Base-by-base conservation (phyloP, 441 rosid genomes). In the Adansonia grandidieri region DNA sequence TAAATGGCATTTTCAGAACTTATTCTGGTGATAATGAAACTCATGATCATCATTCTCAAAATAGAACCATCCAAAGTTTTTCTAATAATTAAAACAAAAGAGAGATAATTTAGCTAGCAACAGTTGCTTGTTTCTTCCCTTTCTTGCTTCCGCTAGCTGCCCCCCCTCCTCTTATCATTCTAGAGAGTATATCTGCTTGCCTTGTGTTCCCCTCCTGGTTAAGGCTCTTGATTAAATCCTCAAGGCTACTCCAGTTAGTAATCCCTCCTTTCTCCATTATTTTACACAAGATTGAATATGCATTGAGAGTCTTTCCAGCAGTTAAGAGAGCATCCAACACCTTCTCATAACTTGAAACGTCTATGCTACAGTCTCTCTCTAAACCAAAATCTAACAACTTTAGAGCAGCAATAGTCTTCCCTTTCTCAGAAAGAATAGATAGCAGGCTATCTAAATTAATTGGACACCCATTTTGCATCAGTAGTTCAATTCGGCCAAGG, bases 121-220 rank as follows among this genome's bases (percentile, higher is more conserved):
- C 53, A 40, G 82, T 7, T 48, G 80, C 69, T 71, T 82, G 79
- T 69, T 87, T 87, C 88, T 86, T 83, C 53, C 80, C 83, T 73
- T 85, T 85, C 77, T 81, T 84, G 81, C 68, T 71, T 70, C 77
- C 84, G 50, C 45, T 79, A 32, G 76, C 71, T 61, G 76, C 86
- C 53, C 77, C 80, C 40, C 85, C 87, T 62, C 87, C 88, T 77
- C 87, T 89, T 56, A 85, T 78, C 91, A 93, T 88, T 85, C 97
- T 91, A 32, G 95, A 89, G 51, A 94, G 91, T 70, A 93, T 86
- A 86, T 95, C 98, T 7, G 98, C 98, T 86, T 95, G 98, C 85
- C 87, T 95, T 63, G 93, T 89, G 89, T 87, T 89, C 4, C 98
- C 98, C 79, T 95, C 98, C 67, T 85, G 88, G 76, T 91, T 91